Evolutionary conservation across 352 stramenopile species (phyloP).

Genomic region (Elongisporangium anandrum): DNA sequence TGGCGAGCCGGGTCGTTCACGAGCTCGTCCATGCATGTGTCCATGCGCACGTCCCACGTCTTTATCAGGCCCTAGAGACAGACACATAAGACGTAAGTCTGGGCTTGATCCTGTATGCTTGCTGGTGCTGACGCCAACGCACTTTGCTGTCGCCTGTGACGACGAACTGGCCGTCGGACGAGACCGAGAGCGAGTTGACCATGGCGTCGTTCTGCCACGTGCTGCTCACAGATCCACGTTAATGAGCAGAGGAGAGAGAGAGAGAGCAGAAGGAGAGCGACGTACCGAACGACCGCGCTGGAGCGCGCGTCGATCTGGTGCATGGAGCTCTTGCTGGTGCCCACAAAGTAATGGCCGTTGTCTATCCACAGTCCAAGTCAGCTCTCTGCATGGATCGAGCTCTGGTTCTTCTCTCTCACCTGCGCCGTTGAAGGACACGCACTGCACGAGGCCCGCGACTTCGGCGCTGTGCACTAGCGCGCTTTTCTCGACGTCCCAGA

Average conservation of each 20-base stretch:
- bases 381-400: background rate
- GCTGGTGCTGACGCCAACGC: background rate
- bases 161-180: constrained; percentile 68
- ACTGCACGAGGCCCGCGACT: constrained; percentile 79
- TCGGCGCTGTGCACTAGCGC: constrained; percentile 56
- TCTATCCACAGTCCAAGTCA: constrained; percentile 24
- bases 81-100: background rate
- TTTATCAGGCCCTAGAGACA: constrained; percentile 69
- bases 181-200: constrained; percentile 83
- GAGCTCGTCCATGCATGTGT: constrained; percentile 71
- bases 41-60: constrained; percentile 84
- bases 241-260: background rate
- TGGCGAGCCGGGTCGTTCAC: constrained; percentile 75
- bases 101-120: background rate
- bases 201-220: constrained; percentile 84
- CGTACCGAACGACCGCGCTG: constrained; percentile 14
- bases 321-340: constrained; percentile 76
- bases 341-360: constrained; percentile 78
- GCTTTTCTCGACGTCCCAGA: constrained; percentile 84
- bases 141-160: constrained; percentile 85
- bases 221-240: constrained; percentile 15
- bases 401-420: constrained; percentile 18
- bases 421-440: constrained; percentile 76
- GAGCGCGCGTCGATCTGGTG: constrained; percentile 71
- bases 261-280: background rate